phyloP scores from a whole-genome alignment of 1,284 basidiomycete species.

The Ceratobasidium sp. region DNA sequence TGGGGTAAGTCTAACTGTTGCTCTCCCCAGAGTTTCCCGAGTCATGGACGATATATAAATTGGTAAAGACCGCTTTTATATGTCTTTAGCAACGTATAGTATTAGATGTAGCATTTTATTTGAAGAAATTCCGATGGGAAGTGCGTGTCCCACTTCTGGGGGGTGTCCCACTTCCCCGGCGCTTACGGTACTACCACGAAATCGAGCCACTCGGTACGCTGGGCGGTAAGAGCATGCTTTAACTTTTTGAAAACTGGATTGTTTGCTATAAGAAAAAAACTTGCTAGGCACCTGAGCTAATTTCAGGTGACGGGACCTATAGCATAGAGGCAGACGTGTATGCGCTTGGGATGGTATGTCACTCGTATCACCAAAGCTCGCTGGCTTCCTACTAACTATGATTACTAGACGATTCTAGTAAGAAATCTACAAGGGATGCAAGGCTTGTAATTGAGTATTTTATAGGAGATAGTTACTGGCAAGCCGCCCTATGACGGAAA shows the following conservation, averaged over 20 bases:
- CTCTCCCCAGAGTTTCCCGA: too few relatives aligned
- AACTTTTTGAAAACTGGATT: too few relatives aligned
- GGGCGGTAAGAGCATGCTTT: constrained; percentile 6
- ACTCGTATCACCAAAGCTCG: too few relatives aligned
- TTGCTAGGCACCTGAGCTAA: not conserved
- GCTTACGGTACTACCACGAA: not conserved
- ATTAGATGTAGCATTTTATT: too few relatives aligned
- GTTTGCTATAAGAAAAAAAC: too few relatives aligned
- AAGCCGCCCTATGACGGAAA: not conserved
- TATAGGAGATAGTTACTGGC: constrained; percentile 8
- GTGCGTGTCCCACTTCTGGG: too few relatives aligned
- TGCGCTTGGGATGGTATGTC: not conserved
- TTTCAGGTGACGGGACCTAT: not conserved
- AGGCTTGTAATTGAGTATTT: not conserved
- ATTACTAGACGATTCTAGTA: constrained; percentile 8
- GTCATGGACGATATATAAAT: too few relatives aligned
- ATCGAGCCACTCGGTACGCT: not conserved
- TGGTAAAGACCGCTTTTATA: too few relatives aligned
- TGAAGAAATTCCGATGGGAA: too few relatives aligned
- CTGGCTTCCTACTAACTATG: not conserved
- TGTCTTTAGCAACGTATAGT: too few relatives aligned
- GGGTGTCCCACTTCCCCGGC: too few relatives aligned
- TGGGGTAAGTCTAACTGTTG: too few relatives aligned
- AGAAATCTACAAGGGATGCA: not conserved
- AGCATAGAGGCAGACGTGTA: constrained; percentile 4